Evolutionary conservation across 495 filamentous ascomycete species (phyloP), one percentile per base, ranked within the genome.

Genomic region (Venustampulla echinocandica): DNA sequence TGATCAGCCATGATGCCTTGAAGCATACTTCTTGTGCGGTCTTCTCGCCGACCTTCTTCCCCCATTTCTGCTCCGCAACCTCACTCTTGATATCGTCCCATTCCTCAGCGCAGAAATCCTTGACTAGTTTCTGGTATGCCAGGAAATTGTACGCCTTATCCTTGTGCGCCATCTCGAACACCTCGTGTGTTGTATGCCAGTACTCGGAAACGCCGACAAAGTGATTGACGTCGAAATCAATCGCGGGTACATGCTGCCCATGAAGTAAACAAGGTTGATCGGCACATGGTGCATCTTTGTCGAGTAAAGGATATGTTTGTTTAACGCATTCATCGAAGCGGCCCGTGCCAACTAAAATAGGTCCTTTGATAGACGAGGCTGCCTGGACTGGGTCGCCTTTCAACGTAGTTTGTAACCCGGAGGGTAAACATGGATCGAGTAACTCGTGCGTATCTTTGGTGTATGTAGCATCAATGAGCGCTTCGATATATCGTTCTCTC

Each of bases 141-240:
- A 82, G 76, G 54, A 94, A 92, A 53, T 97, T 92, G 63, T 97
- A 97, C 0, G 84, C 78, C 53, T 84, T 85, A 52, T 93, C 84
- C 43, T 82, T 83, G 56, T 85, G 74, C 21, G 78, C 79, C 60
- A 79, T 80, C 49, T 87, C 84, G 56, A 97, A 96, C 0, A 96
- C 80, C 39, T 93, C 87, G 57, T 96, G 90, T 0, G 92, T 99
- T 0, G 90, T 95, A 65, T 99, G 92, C 92, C 92, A 99, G 60
- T 94, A 99, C 60, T 99, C 92, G 14, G 89, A 95, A 44, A 99
- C 90, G 6, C 92, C 92, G 20, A 99, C 82, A 57, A 99, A 99
- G 60, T 97, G 92, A 50, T 99, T 99, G 30, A 99, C 81, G 42
- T 92, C 82, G 59, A 97, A 99, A 62, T 99, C 92, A 44, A 99